Evolutionary conservation across 495 filamentous ascomycete species (phyloP).

Genomic region (Terfezia claveryi): DNA sequence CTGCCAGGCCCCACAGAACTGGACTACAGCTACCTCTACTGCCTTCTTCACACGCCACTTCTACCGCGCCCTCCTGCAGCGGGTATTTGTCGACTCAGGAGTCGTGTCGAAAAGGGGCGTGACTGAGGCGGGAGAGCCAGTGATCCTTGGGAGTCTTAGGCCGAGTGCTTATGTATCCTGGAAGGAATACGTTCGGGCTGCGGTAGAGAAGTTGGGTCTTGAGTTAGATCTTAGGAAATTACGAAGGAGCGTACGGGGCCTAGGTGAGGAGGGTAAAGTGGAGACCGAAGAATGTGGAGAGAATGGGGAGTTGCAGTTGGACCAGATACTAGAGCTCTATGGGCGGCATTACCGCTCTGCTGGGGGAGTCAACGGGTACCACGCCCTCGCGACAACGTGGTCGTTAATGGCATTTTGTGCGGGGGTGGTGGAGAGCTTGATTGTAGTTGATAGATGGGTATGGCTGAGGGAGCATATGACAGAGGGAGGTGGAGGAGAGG

Average conservation of each 20-base stretch:
- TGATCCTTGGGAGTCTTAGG: conserved; percentile 67
- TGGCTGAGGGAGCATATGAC: conserved; percentile 55
- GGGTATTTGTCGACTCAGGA: conserved; percentile 62
- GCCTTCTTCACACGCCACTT: conserved; percentile 84
- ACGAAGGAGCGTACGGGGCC: not conserved
- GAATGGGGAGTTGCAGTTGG: conserved; percentile 31
- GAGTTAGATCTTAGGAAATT: conserved; percentile 22
- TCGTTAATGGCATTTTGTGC: conserved; percentile 89
- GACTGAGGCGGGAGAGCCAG: conserved; percentile 19
- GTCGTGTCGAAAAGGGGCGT: conserved; percentile 35
- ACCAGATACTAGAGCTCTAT: conserved; percentile 10
- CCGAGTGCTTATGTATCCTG: conserved; percentile 66
- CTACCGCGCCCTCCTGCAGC: conserved; percentile 76
- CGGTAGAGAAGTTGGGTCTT: conserved; percentile 46
- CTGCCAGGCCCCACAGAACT: conserved; percentile 82
- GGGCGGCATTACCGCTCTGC: too few relatives aligned
- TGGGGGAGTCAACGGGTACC: not conserved
- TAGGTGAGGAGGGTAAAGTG: conserved; percentile 28
- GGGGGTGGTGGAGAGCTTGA: conserved; percentile 62
- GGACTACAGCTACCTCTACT: conserved; percentile 59
- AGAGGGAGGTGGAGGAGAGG: conserved; percentile 17
- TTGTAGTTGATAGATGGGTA: conserved; percentile 80
- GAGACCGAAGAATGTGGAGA: conserved; percentile 33
- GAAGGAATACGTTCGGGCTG: conserved; percentile 53
- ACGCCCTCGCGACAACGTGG: conserved; percentile 38